A percentile compares a stretch with the other conserved stretches of the same genome.
phyloP scores from a whole-genome alignment of 768 basidiomycete genomes.

The Kwoniella europaea region DNA sequence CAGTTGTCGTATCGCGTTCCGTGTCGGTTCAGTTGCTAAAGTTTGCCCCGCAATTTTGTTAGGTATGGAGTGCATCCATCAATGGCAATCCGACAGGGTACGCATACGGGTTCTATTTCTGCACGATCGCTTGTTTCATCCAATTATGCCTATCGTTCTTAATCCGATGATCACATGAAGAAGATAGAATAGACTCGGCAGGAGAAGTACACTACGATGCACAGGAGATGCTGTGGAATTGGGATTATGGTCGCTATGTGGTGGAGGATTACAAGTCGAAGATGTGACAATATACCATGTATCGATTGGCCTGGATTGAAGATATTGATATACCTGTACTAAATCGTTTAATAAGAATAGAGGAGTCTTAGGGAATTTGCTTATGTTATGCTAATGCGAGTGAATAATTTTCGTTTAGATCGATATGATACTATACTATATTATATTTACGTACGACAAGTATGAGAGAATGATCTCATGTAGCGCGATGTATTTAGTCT shows the following conservation, averaged over 20 bases:
- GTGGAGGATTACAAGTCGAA: not conserved
- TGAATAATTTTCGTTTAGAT: too few species aligned
- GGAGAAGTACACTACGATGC: not conserved
- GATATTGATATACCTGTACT: not conserved
- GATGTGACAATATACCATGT: constrained; percentile 4
- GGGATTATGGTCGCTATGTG: not conserved
- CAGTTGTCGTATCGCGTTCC: not conserved
- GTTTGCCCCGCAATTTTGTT: not conserved
- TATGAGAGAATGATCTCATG: too few species aligned
- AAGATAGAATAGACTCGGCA: not conserved
- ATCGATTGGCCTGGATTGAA: not conserved
- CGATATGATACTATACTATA: too few species aligned
- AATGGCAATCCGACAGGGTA: constrained; percentile 55
- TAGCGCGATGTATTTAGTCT: too few species aligned
- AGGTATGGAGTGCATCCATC: constrained; percentile 55
- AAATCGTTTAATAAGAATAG: not conserved
- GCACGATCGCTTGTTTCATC: constrained; percentile 39
- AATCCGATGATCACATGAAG: constrained; percentile 32
- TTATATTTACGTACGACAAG: too few species aligned
- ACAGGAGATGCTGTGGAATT: not conserved
- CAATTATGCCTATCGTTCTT: constrained; percentile 45
- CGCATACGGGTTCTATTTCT: constrained; percentile 49
- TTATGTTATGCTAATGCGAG: too few species aligned
- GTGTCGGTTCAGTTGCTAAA: not conserved
- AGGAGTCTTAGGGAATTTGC: too few species aligned